Evolutionary conservation across 2,329 filamentous ascomycete species (phyloP).

Genomic region (Clarireedia sp.): DNA sequence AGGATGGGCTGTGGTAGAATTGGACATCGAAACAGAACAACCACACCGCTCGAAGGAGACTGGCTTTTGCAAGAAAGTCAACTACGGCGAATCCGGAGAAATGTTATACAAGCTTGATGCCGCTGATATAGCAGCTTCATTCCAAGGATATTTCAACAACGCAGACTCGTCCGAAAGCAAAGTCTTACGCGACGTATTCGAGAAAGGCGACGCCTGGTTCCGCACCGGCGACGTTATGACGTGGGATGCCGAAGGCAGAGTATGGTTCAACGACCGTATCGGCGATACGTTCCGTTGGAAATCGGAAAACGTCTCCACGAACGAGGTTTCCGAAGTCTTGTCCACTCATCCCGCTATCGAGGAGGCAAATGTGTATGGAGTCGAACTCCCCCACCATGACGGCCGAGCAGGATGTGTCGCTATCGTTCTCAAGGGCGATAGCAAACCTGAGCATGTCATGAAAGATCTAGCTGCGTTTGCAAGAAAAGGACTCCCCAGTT

Average conservation of each 20-base stretch:
- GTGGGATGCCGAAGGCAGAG: constrained; percentile 61
- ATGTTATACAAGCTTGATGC: constrained; percentile 64
- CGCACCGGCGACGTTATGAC: constrained; percentile 74
- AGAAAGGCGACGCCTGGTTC: constrained; percentile 73
- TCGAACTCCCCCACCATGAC: constrained; percentile 71
- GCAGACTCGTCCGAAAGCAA: constrained; percentile 62
- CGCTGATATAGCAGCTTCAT: constrained; percentile 49
- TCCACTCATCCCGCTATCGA: constrained; percentile 57
- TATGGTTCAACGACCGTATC: constrained; percentile 75
- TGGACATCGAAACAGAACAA: constrained; percentile 63
- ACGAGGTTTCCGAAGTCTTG: constrained; percentile 70
- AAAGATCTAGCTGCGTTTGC: constrained; percentile 55
- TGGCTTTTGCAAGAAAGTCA: constrained; percentile 56
- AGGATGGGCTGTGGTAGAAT: constrained; percentile 51
- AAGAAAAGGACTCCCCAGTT: constrained; percentile 53
- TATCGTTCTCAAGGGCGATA: constrained; percentile 47
- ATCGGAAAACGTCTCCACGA: constrained; percentile 74
- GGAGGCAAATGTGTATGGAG: constrained; percentile 84
- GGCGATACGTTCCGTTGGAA: constrained; percentile 77
- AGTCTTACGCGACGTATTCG: constrained; percentile 64
- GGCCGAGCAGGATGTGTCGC: constrained; percentile 78
- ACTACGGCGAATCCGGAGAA: constrained; percentile 62
- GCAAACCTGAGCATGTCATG: constrained; percentile 36
- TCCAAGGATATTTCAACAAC: constrained; percentile 80
- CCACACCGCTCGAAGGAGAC: constrained; percentile 61